Evolutionary conservation across 176 grass and related monocot species (phyloP).

Genomic region (Rhynchospora breviuscula): DNA sequence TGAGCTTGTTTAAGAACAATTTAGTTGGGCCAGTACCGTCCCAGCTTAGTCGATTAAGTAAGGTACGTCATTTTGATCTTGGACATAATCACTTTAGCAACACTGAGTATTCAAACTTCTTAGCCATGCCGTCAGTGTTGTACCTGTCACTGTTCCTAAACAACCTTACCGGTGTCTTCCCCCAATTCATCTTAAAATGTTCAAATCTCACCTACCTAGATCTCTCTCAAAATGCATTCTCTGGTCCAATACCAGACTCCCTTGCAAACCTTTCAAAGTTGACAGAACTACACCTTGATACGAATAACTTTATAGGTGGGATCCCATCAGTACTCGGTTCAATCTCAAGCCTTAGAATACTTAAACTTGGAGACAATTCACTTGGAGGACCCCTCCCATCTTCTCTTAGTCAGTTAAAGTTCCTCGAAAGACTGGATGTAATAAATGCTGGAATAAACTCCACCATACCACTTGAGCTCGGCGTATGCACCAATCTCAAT

Average conservation of each 20-base stretch:
- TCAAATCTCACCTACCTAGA: conserved; percentile 35
- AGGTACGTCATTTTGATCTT: conserved; percentile 30
- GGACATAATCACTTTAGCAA: conserved; percentile 25
- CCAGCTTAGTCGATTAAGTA: conserved; percentile 37
- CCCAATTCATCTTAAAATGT: conserved; percentile 40
- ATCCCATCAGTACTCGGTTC: conserved; percentile 43
- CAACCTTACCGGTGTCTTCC: conserved; percentile 24
- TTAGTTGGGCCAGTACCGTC: conserved; percentile 24
- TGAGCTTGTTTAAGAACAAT: conserved; percentile 33
- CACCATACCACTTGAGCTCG: conserved; percentile 45
- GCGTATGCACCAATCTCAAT: conserved; percentile 47
- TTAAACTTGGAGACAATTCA: conserved; percentile 47
- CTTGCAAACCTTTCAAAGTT: conserved; percentile 39
- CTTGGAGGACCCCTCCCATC: conserved; percentile 46
- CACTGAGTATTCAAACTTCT: conserved; percentile 34
- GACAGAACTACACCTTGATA: conserved; percentile 31
- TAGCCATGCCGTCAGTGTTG: conserved; percentile 14
- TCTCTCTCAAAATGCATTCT: conserved; percentile 43
- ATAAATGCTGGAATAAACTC: conserved; percentile 38
- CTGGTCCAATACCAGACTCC: conserved; percentile 34
- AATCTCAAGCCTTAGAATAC: conserved; percentile 31
- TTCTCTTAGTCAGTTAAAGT: conserved; percentile 42
- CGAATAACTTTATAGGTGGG: conserved; percentile 40
- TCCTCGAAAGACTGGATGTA: conserved; percentile 46
- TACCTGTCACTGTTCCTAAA: conserved; percentile 29